phyloP scores from a whole-genome alignment of 202 grass and related monocot genomes.

The Digitaria exilis region DNA sequence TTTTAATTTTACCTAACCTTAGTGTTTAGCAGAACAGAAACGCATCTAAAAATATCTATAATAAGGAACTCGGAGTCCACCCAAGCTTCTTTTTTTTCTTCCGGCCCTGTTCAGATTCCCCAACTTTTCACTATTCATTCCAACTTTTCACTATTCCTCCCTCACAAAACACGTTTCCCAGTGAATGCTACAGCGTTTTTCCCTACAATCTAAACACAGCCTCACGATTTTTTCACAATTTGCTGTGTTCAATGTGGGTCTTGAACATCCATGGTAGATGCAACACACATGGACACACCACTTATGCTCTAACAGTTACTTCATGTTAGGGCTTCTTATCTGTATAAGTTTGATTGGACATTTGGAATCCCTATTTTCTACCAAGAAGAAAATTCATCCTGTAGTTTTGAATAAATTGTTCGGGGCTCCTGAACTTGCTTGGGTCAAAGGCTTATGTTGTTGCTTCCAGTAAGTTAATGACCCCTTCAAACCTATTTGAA shows the following conservation, averaged over 20 bases:
- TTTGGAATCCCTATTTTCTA: not conserved
- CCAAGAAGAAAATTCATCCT: not conserved
- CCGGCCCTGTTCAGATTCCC: no score
- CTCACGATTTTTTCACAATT: not conserved
- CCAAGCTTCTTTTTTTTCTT: no score
- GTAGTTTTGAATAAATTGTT: not conserved
- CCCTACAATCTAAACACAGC: no score
- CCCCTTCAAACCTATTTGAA: not conserved
- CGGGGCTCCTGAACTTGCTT: not conserved
- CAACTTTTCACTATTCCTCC: no score
- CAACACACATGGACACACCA: not conserved
- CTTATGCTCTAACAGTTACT: not conserved
- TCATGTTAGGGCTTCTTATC: not conserved
- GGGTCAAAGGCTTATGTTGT: not conserved
- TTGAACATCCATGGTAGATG: not conserved
- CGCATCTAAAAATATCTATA: not conserved
- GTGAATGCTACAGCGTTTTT: no score
- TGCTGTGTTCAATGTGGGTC: not conserved
- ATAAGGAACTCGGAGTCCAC: not conserved
- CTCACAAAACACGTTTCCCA: no score
- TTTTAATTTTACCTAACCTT: not conserved
- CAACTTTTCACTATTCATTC: no score
- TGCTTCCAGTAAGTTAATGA: not conserved
- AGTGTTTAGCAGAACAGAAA: conserved; percentile 15
- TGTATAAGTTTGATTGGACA: not conserved